Base-by-base conservation (phyloP, 2,329 filamentous ascomycete genomes). In the Lasiodiplodia hormozganensis region DNA sequence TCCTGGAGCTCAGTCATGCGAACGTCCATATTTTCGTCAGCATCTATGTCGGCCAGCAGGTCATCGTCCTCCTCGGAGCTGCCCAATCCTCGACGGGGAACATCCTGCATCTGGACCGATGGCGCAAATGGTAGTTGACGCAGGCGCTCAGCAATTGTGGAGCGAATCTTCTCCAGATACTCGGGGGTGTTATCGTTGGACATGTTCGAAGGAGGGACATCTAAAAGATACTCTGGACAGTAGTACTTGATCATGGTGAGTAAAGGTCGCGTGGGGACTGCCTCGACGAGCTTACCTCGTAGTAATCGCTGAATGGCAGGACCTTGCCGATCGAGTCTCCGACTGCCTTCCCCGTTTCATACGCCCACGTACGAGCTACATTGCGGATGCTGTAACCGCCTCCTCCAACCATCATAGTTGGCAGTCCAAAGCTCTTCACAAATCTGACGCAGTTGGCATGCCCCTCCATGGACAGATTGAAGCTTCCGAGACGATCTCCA, bases 301-400 rank as follows among this genome's bases (percentile, higher is more conserved):
- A 68, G 36, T 68, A 68, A 21, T 68, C 67, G 51, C 60, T 68
- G 58, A 65, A 68, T 0, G 67, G 67, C n/a, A 68, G 40, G 11
- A 64, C 52, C 16, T 62, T 54, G 12, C 25, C 23, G 11, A 57
- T 40, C 11, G 51, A 11, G 8, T 47, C 38, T 47, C 67, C 67
- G 14, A 68, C 60, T 11, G 60, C 51, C 21, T 68, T 51, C 16
- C 92, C 91, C 12, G 96, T 99, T 82, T 99, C 96, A 81, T 97
- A 95, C 25, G 94, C 93, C 96, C 96, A 99, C 38, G 95, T 94
- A 65, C 96, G 91, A 49, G 96, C 96, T 6, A 99, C 96, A 75
- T 99, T 99, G 72, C 96, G 89, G 6, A 96, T 94, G 16, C 96
- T 99, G 81, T 99, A 99, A 31, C 96, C 96, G 67, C 96, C 96